A percentile compares a stretch with the other conserved stretches of the same genome.
Evolutionary conservation across 441 rosid genomes (phyloP).

Genomic region (Jatropha multifida): DNA sequence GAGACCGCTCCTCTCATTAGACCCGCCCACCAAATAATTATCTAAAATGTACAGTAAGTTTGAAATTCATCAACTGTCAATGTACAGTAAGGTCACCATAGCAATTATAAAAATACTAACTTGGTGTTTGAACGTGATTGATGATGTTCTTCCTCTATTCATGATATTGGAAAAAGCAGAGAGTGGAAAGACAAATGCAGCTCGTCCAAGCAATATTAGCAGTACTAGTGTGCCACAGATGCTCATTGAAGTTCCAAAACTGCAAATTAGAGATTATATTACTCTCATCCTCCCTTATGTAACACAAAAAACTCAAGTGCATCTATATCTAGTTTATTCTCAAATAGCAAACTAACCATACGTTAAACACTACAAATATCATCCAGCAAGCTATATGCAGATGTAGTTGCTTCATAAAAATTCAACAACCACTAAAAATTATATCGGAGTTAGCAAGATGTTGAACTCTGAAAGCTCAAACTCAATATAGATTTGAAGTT

Average conservation of each 20-base stretch:
- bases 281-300: background rate
- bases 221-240: conserved; percentile 49
- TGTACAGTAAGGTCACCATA: background rate
- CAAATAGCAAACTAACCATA: background rate
- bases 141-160: conserved; percentile 47
- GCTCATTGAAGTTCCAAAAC: conserved; percentile 49
- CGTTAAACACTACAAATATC: background rate
- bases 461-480: background rate
- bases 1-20: conserved; percentile 95
- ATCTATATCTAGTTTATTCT: background rate
- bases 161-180: conserved; percentile 61
- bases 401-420: no score
- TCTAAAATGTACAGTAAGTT: conserved; percentile 36
- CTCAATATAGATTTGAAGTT: background rate
- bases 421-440: background rate
- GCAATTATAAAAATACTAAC: conserved; percentile 31
- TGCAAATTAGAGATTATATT: conserved; percentile 26
- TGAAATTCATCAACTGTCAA: background rate
- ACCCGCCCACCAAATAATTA: conserved; percentile 95
- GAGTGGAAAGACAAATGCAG: conserved; percentile 87
- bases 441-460: background rate
- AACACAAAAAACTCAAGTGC: background rate
- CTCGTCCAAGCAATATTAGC: conserved; percentile 67
- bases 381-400: background rate
- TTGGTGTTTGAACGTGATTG: conserved; percentile 66